Evolutionary conservation across 73 alveolate genomes (phyloP), one percentile per base, ranked within the genome.

Genomic region (Paramecium primaurelia): DNA sequence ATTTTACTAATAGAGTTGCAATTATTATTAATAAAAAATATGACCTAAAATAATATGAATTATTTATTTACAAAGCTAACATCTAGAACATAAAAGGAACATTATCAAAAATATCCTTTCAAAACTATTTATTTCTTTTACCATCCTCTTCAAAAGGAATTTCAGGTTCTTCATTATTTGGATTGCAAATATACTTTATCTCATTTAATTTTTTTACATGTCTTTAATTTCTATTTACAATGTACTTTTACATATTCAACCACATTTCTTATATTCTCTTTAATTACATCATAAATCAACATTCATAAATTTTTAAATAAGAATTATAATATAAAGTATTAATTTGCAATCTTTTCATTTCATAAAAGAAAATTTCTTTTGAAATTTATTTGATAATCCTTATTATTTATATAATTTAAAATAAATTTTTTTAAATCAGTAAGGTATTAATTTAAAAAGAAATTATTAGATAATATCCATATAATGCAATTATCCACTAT

Each of bases 81-180:
- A 80, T 45, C 25, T 49, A 49, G 34, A 80, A 45, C 91, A 80
- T 80, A 22, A 80, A 80, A 25, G 91, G 91, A 18, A 80, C 77
- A 42, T 80, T 80, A 5, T 80, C 75, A 47, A 44, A 80, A 9
- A 80, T 36, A 26, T 80, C 44, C n/a, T 26, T 47, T 10, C 22
- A 26, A 47, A 80, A 80, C 45, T 80, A 80, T 64, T 80, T 80
- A 9, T 20, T 36, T 22, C n/a, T 47, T 25, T 44, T 47, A 11
- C 91, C 75, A 80, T 49, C 18, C 9, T 45, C 77, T 12, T 80
- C 71, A 80, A 38, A 80, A 45, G 28, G 34, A 80, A 45, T 36
- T 0, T 34, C 44, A 3, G 91, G 77, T 26, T 42, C 75, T 32
- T 45, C 71, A 14, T 80, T 47, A 10, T 45, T 45, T 1, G 91